These are phyloP conservation scores for Kluyveromyces starmeri DNA, from an alignment of 805 yeast genomes.

Conservation along the genomic window DNA sequence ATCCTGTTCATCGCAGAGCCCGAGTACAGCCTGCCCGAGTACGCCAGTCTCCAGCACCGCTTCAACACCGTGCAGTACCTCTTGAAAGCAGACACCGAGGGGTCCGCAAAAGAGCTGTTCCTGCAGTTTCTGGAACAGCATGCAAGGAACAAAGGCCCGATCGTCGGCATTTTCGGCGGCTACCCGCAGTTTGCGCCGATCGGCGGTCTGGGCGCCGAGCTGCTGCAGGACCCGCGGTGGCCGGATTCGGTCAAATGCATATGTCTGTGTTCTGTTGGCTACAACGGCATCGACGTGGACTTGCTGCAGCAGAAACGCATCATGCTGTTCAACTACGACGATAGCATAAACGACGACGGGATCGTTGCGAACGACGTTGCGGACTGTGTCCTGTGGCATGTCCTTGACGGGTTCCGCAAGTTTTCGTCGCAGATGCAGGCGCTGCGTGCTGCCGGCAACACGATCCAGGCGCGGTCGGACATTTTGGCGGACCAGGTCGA, in stretches of 20 bases:
- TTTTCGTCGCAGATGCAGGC: constrained; percentile 33
- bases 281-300: constrained; percentile 40
- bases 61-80: constrained; percentile 1
- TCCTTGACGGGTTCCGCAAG: constrained; percentile 46
- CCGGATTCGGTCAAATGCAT: constrained; percentile 41
- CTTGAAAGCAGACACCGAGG: not conserved
- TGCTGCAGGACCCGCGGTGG: constrained; percentile 32
- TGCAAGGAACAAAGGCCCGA: constrained; percentile 1
- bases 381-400: constrained; percentile 50
- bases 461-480: constrained; percentile 33
- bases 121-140: constrained; percentile 1
- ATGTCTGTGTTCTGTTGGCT: constrained; percentile 50
- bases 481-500: constrained; percentile 24
- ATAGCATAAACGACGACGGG: constrained; percentile 16
- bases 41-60: not conserved
- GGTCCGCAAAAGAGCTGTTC: not conserved
- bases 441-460: constrained; percentile 30
- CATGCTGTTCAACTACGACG: constrained; percentile 36
- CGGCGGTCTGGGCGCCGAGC: constrained; percentile 41
- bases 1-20: constrained; percentile 3
- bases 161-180: constrained; percentile 40
- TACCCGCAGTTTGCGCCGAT: constrained; percentile 46
- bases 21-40: constrained; percentile 1
- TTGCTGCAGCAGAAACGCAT: constrained; percentile 34
- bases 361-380: constrained; percentile 58